phyloP scores from a whole-genome alignment of 257 asterid genomes.

The Cinchona pubescens region DNA sequence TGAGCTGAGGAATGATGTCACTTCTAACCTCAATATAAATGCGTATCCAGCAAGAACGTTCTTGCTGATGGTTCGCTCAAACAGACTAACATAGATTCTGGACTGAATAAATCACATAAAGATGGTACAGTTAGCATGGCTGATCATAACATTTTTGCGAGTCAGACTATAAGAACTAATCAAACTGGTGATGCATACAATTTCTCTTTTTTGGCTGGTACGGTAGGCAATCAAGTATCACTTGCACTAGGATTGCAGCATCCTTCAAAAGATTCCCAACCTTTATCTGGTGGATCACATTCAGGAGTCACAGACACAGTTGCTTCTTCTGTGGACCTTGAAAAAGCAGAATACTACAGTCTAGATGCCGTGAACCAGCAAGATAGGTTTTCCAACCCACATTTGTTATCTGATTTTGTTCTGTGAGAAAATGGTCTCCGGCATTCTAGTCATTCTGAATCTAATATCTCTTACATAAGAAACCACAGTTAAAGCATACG shows the following conservation, averaged over 20 bases:
- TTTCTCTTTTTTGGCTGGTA: constrained; percentile 25
- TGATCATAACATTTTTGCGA: constrained; percentile 13
- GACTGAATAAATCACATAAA: constrained; percentile 16
- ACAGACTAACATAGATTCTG: constrained; percentile 29
- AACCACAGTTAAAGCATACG: not conserved
- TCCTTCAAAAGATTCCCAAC: constrained; percentile 27
- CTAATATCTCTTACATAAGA: not conserved
- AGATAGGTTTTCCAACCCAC: constrained; percentile 45
- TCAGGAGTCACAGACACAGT: constrained; percentile 25
- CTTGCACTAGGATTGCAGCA: constrained; percentile 55
- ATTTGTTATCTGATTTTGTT: constrained; percentile 59
- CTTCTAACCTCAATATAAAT: constrained; percentile 26
- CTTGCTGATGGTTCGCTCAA: constrained; percentile 31
- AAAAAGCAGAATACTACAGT: constrained; percentile 45
- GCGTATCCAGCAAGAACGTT: constrained; percentile 20
- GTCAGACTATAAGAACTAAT: constrained; percentile 18
- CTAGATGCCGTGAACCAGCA: constrained; percentile 52
- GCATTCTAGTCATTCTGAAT: constrained; percentile 16
- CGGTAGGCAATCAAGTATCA: constrained; percentile 40
- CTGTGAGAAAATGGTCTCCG: constrained; percentile 26
- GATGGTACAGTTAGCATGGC: constrained; percentile 16
- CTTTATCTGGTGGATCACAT: constrained; percentile 23
- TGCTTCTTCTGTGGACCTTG: constrained; percentile 30
- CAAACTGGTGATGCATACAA: constrained; percentile 23
- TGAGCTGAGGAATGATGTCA: constrained; percentile 23